Base-by-base conservation (phyloP, 2,329 filamentous ascomycete species). In the Ceratocystis albifundus region DNA sequence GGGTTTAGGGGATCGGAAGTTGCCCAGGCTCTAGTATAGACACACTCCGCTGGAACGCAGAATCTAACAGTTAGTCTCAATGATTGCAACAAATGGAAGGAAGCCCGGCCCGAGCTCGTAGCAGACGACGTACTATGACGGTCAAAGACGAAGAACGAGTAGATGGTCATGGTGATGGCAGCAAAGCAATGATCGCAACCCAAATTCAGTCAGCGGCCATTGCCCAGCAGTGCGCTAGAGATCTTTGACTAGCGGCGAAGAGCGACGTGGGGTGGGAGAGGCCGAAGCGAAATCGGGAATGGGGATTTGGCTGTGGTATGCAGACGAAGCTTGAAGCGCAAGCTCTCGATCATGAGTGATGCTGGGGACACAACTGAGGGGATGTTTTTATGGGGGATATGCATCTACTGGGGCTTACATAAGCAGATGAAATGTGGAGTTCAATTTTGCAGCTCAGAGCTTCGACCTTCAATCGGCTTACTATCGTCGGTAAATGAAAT, bases 71-170 rank as follows among this genome's bases (percentile, higher is more conserved):
- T 65, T 55, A 65, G 22, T 44, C 44, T 22, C 20, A 59, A 28
- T 30, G 22, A 64, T 69, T 65, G 63, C 20, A 65, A 66, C 70
- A 68, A 65, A 61, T 65, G 66, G 12, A 22, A 4, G 4, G n/a
- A n/a, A n/a, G n/a, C n/a, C 28, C 55, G 10, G 25, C 20, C 4
- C 15, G 46, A 17, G n/a, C 41, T 53, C 44, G 41, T 48, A 48
- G 45, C 45, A 61, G 46, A 4, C 62, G 12, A 73, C 84, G 74
- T 82, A 96, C 94, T 96, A 78, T 99, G 94, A 70, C 94, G 88
- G 79, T 99, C 94, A 76, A 99, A 99, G 74, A 99, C 96, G 81
- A 96, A 96, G 78, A 99, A 96, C 68, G 91, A 92, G 79, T 95
- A 97, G 76, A 97, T 89, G 69, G 88, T 87, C 94, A 99, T 97